Evolutionary conservation across 2,329 filamentous ascomycete genomes (phyloP).

Genomic region (Fusarium tuaranense): DNA sequence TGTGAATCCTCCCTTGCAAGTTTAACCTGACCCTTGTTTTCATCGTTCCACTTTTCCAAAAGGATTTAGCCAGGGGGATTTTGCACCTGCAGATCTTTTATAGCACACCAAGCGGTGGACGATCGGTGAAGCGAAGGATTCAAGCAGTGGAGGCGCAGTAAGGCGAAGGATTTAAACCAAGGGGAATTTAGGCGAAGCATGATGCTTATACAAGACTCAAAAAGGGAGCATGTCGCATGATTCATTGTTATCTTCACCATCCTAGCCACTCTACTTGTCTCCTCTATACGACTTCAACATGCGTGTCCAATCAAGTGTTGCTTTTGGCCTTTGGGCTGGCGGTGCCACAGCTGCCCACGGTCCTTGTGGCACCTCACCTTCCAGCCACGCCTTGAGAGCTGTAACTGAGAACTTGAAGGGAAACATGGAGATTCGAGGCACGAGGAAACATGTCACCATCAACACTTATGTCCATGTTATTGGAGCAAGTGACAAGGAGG

Average conservation of each 20-base stretch:
- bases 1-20: neutral
- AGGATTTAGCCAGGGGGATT: neutral
- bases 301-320: slow-evolving; percentile 11
- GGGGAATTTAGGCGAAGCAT: neutral
- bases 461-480: slow-evolving; percentile 25
- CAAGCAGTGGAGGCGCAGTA: slow-evolving; percentile 4
- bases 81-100: neutral
- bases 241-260: neutral
- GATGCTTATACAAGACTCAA: neutral
- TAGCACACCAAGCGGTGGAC: neutral
- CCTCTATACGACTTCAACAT: neutral
- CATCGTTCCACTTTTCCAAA: neutral
- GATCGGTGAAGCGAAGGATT: neutral
- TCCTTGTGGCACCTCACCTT: slow-evolving; percentile 10
- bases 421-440: neutral
- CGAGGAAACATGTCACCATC: slow-evolving; percentile 4
- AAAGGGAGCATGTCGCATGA: neutral
- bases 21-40: neutral
- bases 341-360: neutral
- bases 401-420: neutral
- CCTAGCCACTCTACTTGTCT: neutral
- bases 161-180: neutral
- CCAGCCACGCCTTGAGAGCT: neutral
- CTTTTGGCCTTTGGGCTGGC: slow-evolving; percentile 3
- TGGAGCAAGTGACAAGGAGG: slow-evolving; percentile 19